A percentile compares a stretch with the other conserved stretches of the same genome.
Conservation (phyloP, 768 basidiomycete genomes). For the Dendrothele bispora region DNA sequence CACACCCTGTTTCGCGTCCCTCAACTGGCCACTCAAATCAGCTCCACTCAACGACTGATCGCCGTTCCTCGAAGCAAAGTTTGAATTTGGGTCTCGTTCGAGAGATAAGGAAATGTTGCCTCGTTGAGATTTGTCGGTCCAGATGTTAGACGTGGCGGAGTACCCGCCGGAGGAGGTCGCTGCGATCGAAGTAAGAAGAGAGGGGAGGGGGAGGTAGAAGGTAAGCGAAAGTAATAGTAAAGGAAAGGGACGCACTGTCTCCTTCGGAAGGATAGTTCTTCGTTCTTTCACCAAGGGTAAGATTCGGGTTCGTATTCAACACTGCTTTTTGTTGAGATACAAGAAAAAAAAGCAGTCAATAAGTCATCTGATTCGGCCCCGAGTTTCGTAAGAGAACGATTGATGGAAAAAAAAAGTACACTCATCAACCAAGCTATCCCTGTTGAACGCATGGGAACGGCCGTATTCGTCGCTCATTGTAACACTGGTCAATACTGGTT, state of each 20-base stretch:
- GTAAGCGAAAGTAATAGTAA: not conserved
- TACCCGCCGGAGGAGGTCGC: slow-evolving; percentile 27
- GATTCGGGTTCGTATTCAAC: not conserved
- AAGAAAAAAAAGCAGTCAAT: not conserved
- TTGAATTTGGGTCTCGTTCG: not conserved
- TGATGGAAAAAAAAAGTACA: too few relatives aligned
- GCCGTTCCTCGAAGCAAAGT: slow-evolving; percentile 17
- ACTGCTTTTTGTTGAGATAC: too few relatives aligned
- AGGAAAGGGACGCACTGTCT: not conserved
- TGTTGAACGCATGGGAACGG: slow-evolving; percentile 1
- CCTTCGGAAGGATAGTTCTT: slow-evolving; percentile 4
- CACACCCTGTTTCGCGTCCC: slow-evolving; percentile 16
- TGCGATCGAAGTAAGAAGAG: too few relatives aligned
- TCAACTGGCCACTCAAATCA: slow-evolving; percentile 16
- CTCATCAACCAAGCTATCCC: not conserved
- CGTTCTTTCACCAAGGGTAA: not conserved
- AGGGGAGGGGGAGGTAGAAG: not conserved
- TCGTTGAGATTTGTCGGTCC: slow-evolving; percentile 25
- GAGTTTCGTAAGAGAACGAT: not conserved
- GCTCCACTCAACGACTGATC: slow-evolving; percentile 19
- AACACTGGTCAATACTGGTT: too few relatives aligned
- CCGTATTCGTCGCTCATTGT: slow-evolving; percentile 11
- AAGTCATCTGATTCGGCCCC: not conserved
- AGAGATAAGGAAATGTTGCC: slow-evolving; percentile 15
- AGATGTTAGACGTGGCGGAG: slow-evolving; percentile 20